Evolutionary conservation across 2,329 filamentous ascomycete species (phyloP).

Genomic region (Mycocentrospora acerina): DNA sequence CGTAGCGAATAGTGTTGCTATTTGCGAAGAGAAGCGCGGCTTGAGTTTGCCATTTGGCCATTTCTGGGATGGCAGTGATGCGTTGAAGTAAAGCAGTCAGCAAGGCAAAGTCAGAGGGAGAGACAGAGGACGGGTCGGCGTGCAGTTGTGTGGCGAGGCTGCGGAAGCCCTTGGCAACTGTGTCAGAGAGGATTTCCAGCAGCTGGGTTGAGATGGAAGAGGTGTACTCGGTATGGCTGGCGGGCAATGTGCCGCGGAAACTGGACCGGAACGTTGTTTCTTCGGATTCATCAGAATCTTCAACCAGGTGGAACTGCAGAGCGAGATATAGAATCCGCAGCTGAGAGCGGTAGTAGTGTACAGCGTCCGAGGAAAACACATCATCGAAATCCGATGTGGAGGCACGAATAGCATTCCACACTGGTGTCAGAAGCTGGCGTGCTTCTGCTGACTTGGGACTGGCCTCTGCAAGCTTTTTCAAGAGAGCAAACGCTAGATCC

Average conservation of each 20-base stretch:
- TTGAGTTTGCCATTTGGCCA: constrained; percentile 61
- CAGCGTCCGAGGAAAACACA: constrained; percentile 58
- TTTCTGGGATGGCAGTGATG: constrained; percentile 74
- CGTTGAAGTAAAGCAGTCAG: constrained; percentile 87
- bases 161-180: constrained; percentile 81
- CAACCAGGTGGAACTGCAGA: constrained; percentile 62
- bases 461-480: constrained; percentile 72
- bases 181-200: constrained; percentile 75
- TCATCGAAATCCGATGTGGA: constrained; percentile 61
- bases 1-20: constrained; percentile 73
- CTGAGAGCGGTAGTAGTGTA: constrained; percentile 76
- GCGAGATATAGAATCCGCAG: constrained; percentile 83
- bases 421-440: constrained; percentile 56
- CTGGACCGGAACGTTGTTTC: constrained; percentile 33
- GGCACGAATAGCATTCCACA: constrained; percentile 62
- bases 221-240: constrained; percentile 46
- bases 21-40: constrained; percentile 55
- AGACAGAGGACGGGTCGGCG: constrained; percentile 64
- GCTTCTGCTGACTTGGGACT: constrained; percentile 54
- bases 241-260: constrained; percentile 37
- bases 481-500: constrained; percentile 77
- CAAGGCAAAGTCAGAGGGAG: constrained; percentile 80
- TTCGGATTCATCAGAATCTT: constrained; percentile 34
- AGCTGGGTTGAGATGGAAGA: constrained; percentile 47
- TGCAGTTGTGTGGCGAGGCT: constrained; percentile 81